These are phyloP conservation scores for Sordaria brevicollis DNA, from an alignment of 495 filamentous ascomycete genomes.

Conservation along the genomic window DNA sequence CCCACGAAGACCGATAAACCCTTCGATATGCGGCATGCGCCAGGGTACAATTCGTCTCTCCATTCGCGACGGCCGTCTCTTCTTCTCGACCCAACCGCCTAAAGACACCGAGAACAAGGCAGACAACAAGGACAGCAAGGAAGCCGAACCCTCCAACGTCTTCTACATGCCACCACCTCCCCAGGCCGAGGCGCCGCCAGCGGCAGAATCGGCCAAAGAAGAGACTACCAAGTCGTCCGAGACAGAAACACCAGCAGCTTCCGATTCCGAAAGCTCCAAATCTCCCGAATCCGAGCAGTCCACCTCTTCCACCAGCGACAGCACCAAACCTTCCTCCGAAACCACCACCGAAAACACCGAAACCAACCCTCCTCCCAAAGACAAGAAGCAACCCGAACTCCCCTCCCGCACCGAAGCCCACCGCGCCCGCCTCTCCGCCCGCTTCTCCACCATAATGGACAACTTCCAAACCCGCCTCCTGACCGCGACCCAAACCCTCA, in stretches of 20 bases:
- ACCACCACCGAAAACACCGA: neutral
- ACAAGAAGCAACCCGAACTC: slow-evolving; percentile 34
- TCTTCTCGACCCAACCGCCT: slow-evolving; percentile 14
- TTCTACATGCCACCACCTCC: neutral
- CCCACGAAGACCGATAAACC: neutral
- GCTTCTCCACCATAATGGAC: slow-evolving; percentile 76
- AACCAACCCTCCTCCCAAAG: neutral
- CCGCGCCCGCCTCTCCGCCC: slow-evolving; percentile 60
- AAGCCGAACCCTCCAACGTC: neutral
- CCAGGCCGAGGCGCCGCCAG: neutral
- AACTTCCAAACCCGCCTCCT: slow-evolving; percentile 75
- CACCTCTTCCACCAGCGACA: neutral
- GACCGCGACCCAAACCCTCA: slow-evolving; percentile 75
- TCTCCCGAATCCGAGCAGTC: slow-evolving; percentile 1
- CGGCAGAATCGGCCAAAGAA: neutral
- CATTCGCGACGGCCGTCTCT: neutral
- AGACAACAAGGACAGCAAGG: neutral
- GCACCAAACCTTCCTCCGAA: neutral
- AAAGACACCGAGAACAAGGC: slow-evolving; percentile 2
- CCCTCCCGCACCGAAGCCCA: slow-evolving; percentile 70
- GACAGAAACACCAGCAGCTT: neutral
- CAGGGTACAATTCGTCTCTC: neutral
- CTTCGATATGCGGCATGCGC: neutral
- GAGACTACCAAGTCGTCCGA: neutral
- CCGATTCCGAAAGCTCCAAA: neutral